A percentile compares a stretch with the other conserved stretches of the same genome.
Evolutionary conservation across 495 filamentous ascomycete species (phyloP).

Genomic region (Trichoderma reesei): DNA sequence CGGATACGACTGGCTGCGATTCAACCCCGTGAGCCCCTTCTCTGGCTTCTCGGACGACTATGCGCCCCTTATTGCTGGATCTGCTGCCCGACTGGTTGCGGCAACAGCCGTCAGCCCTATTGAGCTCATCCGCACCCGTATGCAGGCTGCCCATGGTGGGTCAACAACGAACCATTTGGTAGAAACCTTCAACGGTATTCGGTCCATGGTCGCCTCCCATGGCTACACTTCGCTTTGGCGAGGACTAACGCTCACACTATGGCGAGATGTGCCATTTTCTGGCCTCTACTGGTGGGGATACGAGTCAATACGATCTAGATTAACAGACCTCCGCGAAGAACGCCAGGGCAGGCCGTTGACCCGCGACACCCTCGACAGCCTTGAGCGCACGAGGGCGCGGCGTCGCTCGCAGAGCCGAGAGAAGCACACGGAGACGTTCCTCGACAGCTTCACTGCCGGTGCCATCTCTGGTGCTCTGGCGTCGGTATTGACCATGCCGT

Average conservation of each 20-base stretch:
- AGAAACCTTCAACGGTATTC: slow-evolving; percentile 62
- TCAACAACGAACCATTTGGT: slow-evolving; percentile 45
- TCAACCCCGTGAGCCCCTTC: slow-evolving; percentile 58
- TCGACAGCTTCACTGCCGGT: slow-evolving; percentile 82
- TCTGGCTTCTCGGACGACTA: slow-evolving; percentile 54
- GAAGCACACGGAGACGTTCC: slow-evolving; percentile 60
- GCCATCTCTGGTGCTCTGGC: slow-evolving; percentile 73
- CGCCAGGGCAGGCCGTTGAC: slow-evolving; percentile 24
- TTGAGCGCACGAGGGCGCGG: slow-evolving; percentile 26
- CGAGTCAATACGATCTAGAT: slow-evolving; percentile 58
- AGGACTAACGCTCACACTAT: slow-evolving; percentile 85
- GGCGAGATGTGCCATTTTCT: slow-evolving; percentile 95
- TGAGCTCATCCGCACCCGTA: slow-evolving; percentile 88
- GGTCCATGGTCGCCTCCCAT: slow-evolving; percentile 64
- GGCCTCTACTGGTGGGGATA: slow-evolving; percentile 98
- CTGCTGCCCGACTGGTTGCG: slow-evolving; percentile 65
- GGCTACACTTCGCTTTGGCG: slow-evolving; percentile 84
- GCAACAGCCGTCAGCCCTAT: slow-evolving; percentile 80
- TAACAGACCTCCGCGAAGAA: slow-evolving; percentile 54
- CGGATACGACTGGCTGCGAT: slow-evolving; percentile 91
- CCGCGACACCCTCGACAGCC: slow-evolving; percentile 11
- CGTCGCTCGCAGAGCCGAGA: slow-evolving; percentile 40
- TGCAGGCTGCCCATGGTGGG: slow-evolving; percentile 68
- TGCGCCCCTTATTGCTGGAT: slow-evolving; percentile 71
- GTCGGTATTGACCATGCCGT: slow-evolving; percentile 85